These are phyloP conservation scores for Chaetomium globosum DNA, from an alignment of 2,329 filamentous ascomycete genomes.

Conservation along the genomic window DNA sequence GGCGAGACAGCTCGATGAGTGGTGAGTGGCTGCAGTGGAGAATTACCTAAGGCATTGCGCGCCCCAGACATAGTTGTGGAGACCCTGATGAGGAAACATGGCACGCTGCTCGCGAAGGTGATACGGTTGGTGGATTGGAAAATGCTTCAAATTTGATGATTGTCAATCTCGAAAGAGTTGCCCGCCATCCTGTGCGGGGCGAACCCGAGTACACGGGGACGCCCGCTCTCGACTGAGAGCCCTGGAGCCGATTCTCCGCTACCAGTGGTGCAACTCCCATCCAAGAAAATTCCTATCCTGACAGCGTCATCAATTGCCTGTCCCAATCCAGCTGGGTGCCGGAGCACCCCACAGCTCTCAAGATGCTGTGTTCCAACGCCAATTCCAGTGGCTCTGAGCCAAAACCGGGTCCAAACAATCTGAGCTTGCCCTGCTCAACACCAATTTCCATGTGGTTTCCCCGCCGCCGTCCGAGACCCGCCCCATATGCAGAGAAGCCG, in stretches of 20 bases:
- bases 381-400: constrained; percentile 15
- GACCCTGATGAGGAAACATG: constrained; percentile 13
- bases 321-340: constrained; percentile 19
- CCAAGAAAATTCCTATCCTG: constrained; percentile 22
- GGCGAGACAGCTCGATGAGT: constrained; percentile 19
- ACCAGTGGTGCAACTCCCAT: constrained; percentile 16
- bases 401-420: constrained; percentile 23
- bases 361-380: constrained; percentile 24
- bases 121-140: constrained; percentile 27
- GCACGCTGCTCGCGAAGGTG: constrained; percentile 5
- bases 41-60: constrained; percentile 12
- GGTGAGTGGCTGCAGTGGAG: constrained; percentile 15
- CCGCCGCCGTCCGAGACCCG: constrained; percentile 5
- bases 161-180: constrained; percentile 26
- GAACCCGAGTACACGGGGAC: constrained; percentile 10
- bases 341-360: constrained; percentile 18
- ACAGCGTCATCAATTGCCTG: constrained; percentile 25
- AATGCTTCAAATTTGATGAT: constrained; percentile 28
- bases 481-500: constrained; percentile 19
- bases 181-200: constrained; percentile 6
- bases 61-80: constrained; percentile 16
- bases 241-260: constrained; percentile 3
- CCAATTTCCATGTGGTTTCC: constrained; percentile 18
- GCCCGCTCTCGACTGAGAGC: no score
- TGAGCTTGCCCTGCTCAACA: constrained; percentile 28